Percentiles rank a stretch among this genome's conserved stretches.
These are phyloP conservation scores for Tuber magnatum DNA, from an alignment of 495 filamentous ascomycete genomes.

Conservation along the genomic window DNA sequence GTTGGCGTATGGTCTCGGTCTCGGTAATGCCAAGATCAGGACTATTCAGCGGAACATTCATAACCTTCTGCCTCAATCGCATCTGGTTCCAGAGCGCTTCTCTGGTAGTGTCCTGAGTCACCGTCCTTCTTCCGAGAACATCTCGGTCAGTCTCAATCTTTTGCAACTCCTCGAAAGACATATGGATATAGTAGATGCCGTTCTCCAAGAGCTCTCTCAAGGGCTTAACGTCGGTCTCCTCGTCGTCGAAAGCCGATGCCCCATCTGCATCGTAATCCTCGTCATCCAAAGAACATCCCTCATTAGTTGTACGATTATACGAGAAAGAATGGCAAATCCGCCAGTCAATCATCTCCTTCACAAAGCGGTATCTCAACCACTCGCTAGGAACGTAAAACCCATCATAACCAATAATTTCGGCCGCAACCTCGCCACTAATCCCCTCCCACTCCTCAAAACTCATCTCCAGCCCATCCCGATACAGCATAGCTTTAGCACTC, in stretches of 20 bases:
- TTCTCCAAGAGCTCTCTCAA: conserved; percentile 53
- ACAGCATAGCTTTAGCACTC: conserved; percentile 55
- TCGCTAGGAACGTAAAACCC: conserved; percentile 55
- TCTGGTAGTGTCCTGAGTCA: conserved; percentile 50
- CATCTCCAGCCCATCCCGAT: conserved; percentile 57
- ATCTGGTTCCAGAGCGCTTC: conserved; percentile 52
- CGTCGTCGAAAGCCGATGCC: conserved; percentile 40
- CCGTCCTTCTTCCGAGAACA: conserved; percentile 50
- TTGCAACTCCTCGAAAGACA: conserved; percentile 55
- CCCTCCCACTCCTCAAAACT: conserved; percentile 52
- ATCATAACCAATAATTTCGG: conserved; percentile 55
- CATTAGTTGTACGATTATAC: conserved; percentile 49
- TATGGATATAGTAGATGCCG: conserved; percentile 57
- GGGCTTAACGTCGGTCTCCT: conserved; percentile 51
- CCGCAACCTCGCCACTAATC: conserved; percentile 52
- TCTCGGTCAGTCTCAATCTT: conserved; percentile 50
- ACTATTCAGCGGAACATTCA: conserved; percentile 46
- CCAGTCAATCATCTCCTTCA: conserved; percentile 51
- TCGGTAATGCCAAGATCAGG: conserved; percentile 45
- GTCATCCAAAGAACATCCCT: conserved; percentile 18
- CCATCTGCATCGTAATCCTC: conserved; percentile 29
- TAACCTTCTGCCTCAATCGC: conserved; percentile 51
- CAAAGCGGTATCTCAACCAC: conserved; percentile 54
- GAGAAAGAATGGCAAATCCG: conserved; percentile 45
- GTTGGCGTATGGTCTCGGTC: conserved; percentile 26